These are phyloP conservation scores for Fusarium virguliforme DNA, from an alignment of 2,329 filamentous ascomycete species.

Conservation along the genomic window DNA sequence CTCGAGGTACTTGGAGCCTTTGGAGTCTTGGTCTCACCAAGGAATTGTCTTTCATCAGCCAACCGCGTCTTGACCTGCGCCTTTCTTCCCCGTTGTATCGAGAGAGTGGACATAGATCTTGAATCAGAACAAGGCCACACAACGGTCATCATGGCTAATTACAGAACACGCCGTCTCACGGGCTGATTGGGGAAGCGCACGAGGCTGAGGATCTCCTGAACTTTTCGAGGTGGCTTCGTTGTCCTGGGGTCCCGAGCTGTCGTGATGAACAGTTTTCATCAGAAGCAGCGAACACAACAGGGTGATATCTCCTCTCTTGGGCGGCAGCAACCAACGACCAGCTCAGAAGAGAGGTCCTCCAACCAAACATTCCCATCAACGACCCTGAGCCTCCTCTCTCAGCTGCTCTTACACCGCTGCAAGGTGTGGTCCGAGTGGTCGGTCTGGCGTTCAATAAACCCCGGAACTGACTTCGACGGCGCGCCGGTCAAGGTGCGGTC, in stretches of 20 bases:
- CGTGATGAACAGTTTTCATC: neutral
- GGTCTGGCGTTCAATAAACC: conserved; percentile 35
- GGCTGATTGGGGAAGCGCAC: neutral
- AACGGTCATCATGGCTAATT: conserved; percentile 2
- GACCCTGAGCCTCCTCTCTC: neutral
- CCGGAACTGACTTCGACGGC: conserved; percentile 51
- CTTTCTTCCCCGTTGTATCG: neutral
- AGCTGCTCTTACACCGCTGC: conserved; percentile 41
- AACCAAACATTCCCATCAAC: neutral
- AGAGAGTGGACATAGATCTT: neutral
- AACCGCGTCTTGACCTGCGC: neutral
- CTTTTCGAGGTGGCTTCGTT: neutral
- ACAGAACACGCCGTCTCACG: neutral
- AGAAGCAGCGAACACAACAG: neutral
- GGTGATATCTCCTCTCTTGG: neutral
- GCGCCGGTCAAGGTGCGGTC: conserved; percentile 50
- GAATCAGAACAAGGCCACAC: neutral
- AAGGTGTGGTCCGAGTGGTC: conserved; percentile 27
- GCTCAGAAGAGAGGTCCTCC: neutral
- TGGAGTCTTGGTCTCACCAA: neutral
- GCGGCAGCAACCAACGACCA: neutral
- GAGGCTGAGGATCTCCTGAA: neutral
- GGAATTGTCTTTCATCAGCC: conserved; percentile 11
- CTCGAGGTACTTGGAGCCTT: conserved; percentile 34
- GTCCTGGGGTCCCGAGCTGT: neutral